Percentiles rank a stretch among this genome's conserved stretches.
phyloP scores from a whole-genome alignment of 306 rosid species.

The Acacia melanoxylon region DNA sequence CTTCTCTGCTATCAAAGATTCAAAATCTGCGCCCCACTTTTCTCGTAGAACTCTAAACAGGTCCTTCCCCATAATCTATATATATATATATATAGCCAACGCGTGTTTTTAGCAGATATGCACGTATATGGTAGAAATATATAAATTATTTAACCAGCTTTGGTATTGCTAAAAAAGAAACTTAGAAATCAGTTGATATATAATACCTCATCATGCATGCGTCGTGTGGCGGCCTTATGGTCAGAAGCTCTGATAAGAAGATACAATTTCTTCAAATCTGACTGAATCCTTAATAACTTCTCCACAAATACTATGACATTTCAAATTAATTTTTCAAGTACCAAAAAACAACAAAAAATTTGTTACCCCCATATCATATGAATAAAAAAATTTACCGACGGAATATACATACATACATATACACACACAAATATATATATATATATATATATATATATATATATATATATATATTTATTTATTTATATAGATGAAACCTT shows the following conservation, averaged over 20 bases:
- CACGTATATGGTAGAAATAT: too few species aligned
- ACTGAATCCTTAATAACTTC: conserved; percentile 71
- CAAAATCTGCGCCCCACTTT: conserved; percentile 33
- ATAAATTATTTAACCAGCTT: neutral
- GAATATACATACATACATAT: too few species aligned
- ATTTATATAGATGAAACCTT: neutral
- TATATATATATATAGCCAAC: neutral
- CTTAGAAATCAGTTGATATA: neutral
- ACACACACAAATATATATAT: too few species aligned
- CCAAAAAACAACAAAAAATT: neutral
- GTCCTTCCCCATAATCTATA: conserved; percentile 57
- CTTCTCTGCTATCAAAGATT: conserved; percentile 41
- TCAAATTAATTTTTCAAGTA: neutral
- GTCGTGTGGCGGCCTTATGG: conserved; percentile 47
- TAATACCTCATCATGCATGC: conserved; percentile 46
- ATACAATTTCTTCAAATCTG: conserved; percentile 66
- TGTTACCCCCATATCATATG: neutral
- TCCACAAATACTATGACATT: conserved; percentile 63
- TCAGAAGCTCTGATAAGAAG: conserved; percentile 9
- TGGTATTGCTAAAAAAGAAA: neutral
- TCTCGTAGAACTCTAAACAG: conserved; percentile 46
- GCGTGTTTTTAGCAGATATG: neutral
- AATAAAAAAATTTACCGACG: neutral
- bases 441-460: too few species aligned
- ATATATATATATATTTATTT: too few species aligned